These are phyloP conservation scores for Mycotypha africana DNA, from an alignment of 371 early-diverging fungal species.

Conservation along the genomic window DNA sequence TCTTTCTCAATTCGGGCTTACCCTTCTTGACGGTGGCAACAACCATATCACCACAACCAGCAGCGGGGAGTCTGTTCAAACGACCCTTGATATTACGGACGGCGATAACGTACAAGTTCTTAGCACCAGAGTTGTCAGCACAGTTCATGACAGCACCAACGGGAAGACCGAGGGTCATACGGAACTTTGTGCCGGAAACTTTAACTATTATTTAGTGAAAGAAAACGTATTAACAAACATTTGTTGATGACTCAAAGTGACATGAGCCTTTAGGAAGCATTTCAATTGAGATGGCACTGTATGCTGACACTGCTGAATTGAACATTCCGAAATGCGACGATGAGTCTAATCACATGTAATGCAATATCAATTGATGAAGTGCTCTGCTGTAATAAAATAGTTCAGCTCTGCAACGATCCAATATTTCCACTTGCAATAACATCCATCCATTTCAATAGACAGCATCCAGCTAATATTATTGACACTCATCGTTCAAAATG, in stretches of 20 bases:
- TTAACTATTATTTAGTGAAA: slow-evolving; percentile 43
- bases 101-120: slow-evolving; percentile 99
- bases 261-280: too few species aligned
- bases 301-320: background rate
- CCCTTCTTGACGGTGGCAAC: slow-evolving; percentile 99
- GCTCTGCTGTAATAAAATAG: too few species aligned
- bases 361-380: too few species aligned
- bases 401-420: too few species aligned
- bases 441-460: too few species aligned
- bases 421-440: too few species aligned
- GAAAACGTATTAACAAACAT: too few species aligned
- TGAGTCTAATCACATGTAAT: too few species aligned
- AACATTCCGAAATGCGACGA: too few species aligned
- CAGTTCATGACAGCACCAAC: slow-evolving; percentile 99
- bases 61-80: slow-evolving; percentile 98
- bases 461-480: too few species aligned
- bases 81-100: slow-evolving; percentile 97
- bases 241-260: too few species aligned
- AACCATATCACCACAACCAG: slow-evolving; percentile 99
- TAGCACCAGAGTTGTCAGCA: slow-evolving; percentile 99
- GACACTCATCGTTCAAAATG: too few species aligned
- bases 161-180: slow-evolving; percentile 99
- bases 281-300: background rate
- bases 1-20: slow-evolving; percentile 99
- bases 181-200: slow-evolving; percentile 94